These are phyloP conservation scores for Neohortaea acidophila DNA, from an alignment of 495 filamentous ascomycete genomes.

Conservation along the genomic window DNA sequence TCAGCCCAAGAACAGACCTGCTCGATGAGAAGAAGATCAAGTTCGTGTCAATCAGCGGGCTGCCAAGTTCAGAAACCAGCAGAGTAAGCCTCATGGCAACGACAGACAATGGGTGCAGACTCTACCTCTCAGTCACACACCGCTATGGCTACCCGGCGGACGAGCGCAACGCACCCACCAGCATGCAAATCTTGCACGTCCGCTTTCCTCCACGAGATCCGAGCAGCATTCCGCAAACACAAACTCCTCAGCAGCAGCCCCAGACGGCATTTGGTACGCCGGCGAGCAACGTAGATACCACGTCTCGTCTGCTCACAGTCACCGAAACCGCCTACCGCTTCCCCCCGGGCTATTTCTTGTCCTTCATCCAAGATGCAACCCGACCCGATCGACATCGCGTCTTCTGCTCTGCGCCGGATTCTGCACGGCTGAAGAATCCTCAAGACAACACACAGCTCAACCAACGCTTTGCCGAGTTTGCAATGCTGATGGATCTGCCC, in stretches of 20 bases:
- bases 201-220: constrained; percentile 64
- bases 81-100: constrained; percentile 80
- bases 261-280: constrained; percentile 9
- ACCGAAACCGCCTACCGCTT: constrained; percentile 37
- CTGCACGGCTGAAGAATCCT: constrained; percentile 53
- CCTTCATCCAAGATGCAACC: constrained; percentile 1
- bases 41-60: constrained; percentile 72
- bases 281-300: constrained; percentile 25
- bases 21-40: constrained; percentile 42
- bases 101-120: constrained; percentile 75
- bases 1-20: constrained; percentile 52
- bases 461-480: constrained; percentile 46
- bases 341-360: constrained; percentile 66
- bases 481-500: constrained; percentile 54
- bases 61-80: constrained; percentile 63
- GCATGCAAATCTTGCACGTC: constrained; percentile 92
- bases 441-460: constrained; percentile 27
- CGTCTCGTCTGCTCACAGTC: constrained; percentile 16
- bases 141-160: constrained; percentile 45
- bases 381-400: constrained; percentile 39
- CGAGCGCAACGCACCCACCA: constrained; percentile 55
- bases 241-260: constrained; percentile 5
- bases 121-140: constrained; percentile 82
- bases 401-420: constrained; percentile 77
- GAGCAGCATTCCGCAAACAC: background rate